Evolutionary conservation across 2,329 filamentous ascomycete species (phyloP), one percentile per base, ranked within the genome.

Genomic region (Claviceps citrina): DNA sequence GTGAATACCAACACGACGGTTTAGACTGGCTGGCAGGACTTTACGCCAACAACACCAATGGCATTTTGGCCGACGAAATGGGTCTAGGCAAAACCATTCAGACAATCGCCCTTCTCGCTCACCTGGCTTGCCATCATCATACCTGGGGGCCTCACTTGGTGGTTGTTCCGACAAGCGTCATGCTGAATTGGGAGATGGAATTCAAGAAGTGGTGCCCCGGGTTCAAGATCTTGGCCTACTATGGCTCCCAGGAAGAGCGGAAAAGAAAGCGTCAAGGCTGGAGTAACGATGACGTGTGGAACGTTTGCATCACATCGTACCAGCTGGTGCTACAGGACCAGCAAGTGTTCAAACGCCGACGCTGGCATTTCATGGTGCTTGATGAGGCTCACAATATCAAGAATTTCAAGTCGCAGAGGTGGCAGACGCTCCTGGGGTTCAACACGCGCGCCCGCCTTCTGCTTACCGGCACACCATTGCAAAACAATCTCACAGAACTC

Each of bases 371-470:
- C 60, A 85, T 98, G 74, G 87, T 98, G 47, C 73, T 98, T 1
- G 91, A 98, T 51, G 91, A 98, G 63, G 91, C 93, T 0, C 91
- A 98, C 65, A 96, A 98, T 62, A 98, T 98, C 70, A 96, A 98
- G 56, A 98, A 98, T 60, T 98, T 96, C 68, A 87, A 93, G 54
- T 95, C 89, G 2, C 87, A 95, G 58, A 72, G 89, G 47, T 98
- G 91, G 87, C 91, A 96, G 58, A 89, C 86, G 0, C 72, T 98
- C 47, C 74, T 98, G 18, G 91, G 83, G 0, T 93, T 98, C 64
- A 89, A 93, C 51, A 96, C 91, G 0, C 78, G 81, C 46, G 80
- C 87, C 22, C 76, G 91, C 26, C 72, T 98, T 9, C 65, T 98
- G 0, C 69, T 98, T 9, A 98, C 91, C 0, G 91, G 91, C 42